Conservation (phyloP, 2,329 filamentous ascomycete species). For the Colletotrichum sp. region DNA sequence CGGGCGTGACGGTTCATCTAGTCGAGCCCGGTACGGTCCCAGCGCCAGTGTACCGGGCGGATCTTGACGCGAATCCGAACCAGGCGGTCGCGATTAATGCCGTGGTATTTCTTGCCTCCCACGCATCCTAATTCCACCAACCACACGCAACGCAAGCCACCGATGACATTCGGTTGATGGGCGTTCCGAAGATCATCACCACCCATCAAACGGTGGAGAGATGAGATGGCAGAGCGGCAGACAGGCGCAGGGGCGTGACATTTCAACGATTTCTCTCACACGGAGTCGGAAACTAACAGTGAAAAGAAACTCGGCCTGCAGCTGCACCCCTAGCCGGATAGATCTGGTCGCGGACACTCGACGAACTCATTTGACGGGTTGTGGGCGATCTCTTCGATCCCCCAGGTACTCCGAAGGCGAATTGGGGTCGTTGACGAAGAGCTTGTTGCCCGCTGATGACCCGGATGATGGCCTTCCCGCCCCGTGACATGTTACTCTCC, state of each 20-base stretch:
- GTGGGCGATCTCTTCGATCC: not conserved
- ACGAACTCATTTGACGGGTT: not conserved
- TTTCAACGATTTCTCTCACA: not conserved
- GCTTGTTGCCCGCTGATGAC: not conserved
- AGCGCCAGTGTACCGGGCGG: not conserved
- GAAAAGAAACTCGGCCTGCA: not conserved
- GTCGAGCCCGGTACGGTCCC: not conserved
- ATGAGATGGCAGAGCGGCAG: constrained; percentile 9
- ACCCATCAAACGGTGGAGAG: not conserved
- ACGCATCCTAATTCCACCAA: constrained; percentile 2
- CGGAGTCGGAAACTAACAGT: not conserved
- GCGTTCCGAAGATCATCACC: constrained; percentile 12
- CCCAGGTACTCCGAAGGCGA: not conserved
- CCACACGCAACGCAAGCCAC: not conserved
- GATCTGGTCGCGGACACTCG: not conserved
- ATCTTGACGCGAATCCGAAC: not conserved
- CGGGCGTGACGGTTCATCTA: constrained; percentile 1
- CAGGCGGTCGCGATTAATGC: not conserved
- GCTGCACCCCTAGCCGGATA: not conserved
- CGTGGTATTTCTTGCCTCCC: not conserved
- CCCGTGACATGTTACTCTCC: not conserved
- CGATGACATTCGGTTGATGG: constrained; percentile 2
- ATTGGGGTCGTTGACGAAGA: not conserved
- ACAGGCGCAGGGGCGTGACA: not conserved
- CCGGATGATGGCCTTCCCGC: constrained; percentile 11